Percentiles rank a stretch among this genome's conserved stretches.
phyloP scores from a whole-genome alignment of 2,329 filamentous ascomycete genomes.

The Exophiala aquamarina region DNA sequence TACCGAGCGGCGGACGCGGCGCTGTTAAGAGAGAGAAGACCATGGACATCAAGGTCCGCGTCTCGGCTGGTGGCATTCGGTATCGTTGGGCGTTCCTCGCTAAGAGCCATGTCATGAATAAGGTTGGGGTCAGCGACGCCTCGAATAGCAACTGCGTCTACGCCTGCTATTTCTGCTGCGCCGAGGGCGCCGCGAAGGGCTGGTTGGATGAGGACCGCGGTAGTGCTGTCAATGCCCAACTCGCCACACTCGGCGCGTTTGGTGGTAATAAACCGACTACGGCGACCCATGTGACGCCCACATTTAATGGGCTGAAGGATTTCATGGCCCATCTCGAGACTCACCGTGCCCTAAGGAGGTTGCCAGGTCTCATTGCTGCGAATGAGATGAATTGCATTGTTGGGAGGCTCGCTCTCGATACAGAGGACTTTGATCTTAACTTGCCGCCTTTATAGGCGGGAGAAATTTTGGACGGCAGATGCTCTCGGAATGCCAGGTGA shows the following conservation, averaged over 20 bases:
- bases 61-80: constrained; percentile 36
- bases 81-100: constrained; percentile 49
- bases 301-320: constrained; percentile 39
- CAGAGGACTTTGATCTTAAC: constrained; percentile 50
- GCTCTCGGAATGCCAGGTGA: neutral
- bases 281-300: constrained; percentile 27
- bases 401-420: constrained; percentile 38
- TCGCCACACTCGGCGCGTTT: constrained; percentile 9
- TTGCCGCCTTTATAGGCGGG: constrained; percentile 32
- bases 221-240: constrained; percentile 3
- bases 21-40: constrained; percentile 23
- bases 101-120: constrained; percentile 43
- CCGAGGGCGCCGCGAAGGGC: constrained; percentile 32
- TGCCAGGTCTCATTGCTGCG: constrained; percentile 36
- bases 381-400: constrained; percentile 43
- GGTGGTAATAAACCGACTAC: constrained; percentile 10
- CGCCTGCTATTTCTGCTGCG: constrained; percentile 49
- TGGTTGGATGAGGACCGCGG: constrained; percentile 12
- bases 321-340: constrained; percentile 45
- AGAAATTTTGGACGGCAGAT: neutral
- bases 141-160: constrained; percentile 29
- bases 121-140: constrained; percentile 28
- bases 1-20: constrained; percentile 22
- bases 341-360: constrained; percentile 34
- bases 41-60: constrained; percentile 33